These are phyloP conservation scores for Keqinozyma sinolaborantium DNA, from an alignment of 1,139 yeast species.

Conservation along the genomic window DNA sequence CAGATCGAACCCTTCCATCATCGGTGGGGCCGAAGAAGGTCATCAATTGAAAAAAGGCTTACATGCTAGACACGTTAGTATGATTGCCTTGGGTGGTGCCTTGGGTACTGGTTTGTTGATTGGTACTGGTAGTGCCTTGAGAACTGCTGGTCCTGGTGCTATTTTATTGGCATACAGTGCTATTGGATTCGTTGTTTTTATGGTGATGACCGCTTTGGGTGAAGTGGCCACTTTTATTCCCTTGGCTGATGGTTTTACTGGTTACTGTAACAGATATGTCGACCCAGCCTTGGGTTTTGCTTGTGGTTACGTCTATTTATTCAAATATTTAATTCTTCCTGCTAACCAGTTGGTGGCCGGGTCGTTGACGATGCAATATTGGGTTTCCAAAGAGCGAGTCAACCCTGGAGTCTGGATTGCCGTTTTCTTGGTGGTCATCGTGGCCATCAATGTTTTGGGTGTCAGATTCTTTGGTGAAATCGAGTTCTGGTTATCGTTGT, in stretches of 20 bases:
- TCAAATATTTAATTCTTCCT: slow-evolving; percentile 57
- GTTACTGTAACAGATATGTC: slow-evolving; percentile 64
- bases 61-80: slow-evolving; percentile 68
- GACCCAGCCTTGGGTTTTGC: slow-evolving; percentile 75
- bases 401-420: slow-evolving; percentile 63
- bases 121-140: slow-evolving; percentile 66
- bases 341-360: slow-evolving; percentile 65
- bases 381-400: slow-evolving; percentile 46
- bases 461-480: slow-evolving; percentile 61
- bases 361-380: slow-evolving; percentile 57
- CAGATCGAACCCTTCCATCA: slow-evolving; percentile 38
- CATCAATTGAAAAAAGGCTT: slow-evolving; percentile 56
- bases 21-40: slow-evolving; percentile 38
- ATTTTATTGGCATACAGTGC: slow-evolving; percentile 57
- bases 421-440: slow-evolving; percentile 43
- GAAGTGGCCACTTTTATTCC: slow-evolving; percentile 76
- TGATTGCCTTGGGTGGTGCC: slow-evolving; percentile 63
- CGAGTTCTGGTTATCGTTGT: slow-evolving; percentile 62
- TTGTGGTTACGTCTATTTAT: slow-evolving; percentile 64
- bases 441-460: slow-evolving; percentile 59
- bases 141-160: slow-evolving; percentile 67
- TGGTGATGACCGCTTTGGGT: slow-evolving; percentile 70
- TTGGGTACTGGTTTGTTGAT: slow-evolving; percentile 68
- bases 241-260: slow-evolving; percentile 66
- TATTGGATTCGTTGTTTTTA: slow-evolving; percentile 61